Evolutionary conservation across 352 stramenopile species (phyloP).

Genomic region (Phytophthora nicotianae): DNA sequence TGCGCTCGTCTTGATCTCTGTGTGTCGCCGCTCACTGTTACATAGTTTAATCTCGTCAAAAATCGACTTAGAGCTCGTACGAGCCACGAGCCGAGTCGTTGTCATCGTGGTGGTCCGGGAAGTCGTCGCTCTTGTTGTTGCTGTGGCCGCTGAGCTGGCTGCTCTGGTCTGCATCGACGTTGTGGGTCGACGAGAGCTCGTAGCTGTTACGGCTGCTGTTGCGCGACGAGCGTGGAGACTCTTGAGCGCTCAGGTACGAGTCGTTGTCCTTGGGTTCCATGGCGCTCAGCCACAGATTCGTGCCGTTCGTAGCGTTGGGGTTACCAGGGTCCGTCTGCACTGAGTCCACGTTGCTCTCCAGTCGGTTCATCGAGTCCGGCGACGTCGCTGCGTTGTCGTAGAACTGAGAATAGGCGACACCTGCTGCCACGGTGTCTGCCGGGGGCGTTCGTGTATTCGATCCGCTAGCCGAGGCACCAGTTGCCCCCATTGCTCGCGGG

Average conservation of each 20-base stretch:
- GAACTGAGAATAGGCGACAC: slow-evolving; percentile 74
- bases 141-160: slow-evolving; percentile 75
- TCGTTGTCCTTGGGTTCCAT: slow-evolving; percentile 86
- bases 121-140: slow-evolving; percentile 70
- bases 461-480: slow-evolving; percentile 20
- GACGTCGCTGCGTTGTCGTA: slow-evolving; percentile 76
- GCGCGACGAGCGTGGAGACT: slow-evolving; percentile 48
- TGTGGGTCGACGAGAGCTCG: slow-evolving; percentile 35
- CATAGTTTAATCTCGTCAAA: slow-evolving; percentile 25
- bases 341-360: slow-evolving; percentile 36
- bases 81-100: slow-evolving; percentile 71
- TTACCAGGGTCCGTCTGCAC: slow-evolving; percentile 23
- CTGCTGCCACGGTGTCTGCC: slow-evolving; percentile 45
- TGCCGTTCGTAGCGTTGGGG: slow-evolving; percentile 39
- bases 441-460: slow-evolving; percentile 43
- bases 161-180: slow-evolving; percentile 58
- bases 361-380: slow-evolving; percentile 40
- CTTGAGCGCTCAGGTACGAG: slow-evolving; percentile 63
- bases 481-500: slow-evolving; percentile 31
- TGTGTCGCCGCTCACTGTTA: slow-evolving; percentile 20
- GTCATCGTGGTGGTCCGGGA: slow-evolving; percentile 76
- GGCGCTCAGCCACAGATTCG: slow-evolving; percentile 81
- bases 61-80: slow-evolving; percentile 70
- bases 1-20: slow-evolving; percentile 27
- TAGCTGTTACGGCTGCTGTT: slow-evolving; percentile 75